These are phyloP conservation scores for Salix brachista DNA, from an alignment of 345 rosid species.

Conservation along the genomic window DNA sequence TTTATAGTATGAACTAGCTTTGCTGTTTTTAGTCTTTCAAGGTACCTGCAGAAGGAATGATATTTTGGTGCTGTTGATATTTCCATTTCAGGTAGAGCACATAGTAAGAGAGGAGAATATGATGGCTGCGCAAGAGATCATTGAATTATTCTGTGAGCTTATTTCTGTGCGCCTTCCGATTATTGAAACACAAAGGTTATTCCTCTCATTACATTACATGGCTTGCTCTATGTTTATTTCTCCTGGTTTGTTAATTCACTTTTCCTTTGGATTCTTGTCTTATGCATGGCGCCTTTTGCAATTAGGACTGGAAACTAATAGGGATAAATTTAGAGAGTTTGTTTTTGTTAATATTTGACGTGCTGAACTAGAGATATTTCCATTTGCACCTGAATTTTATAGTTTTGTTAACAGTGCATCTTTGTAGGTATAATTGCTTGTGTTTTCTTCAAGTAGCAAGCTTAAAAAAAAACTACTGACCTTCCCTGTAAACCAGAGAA, in stretches of 20 bases:
- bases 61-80: not conserved
- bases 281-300: not conserved
- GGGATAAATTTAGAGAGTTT: not conserved
- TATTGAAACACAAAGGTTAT: conserved; percentile 83
- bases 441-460: not conserved
- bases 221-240: conserved; percentile 6
- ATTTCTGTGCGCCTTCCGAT: conserved; percentile 89
- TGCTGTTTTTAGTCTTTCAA: not conserved
- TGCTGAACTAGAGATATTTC: not conserved
- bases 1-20: not conserved
- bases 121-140: conserved; percentile 98
- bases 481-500: not conserved
- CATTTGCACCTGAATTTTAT: not conserved
- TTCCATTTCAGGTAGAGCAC: conserved; percentile 73
- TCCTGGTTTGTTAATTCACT: not conserved
- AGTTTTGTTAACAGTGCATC: not conserved
- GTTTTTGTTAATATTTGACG: not conserved
- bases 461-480: too few species aligned
- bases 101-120: conserved; percentile 91
- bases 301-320: not conserved
- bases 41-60: not conserved
- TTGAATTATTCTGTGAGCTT: conserved; percentile 85
- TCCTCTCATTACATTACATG: not conserved
- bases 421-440: not conserved
- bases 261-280: not conserved